Base-by-base conservation (phyloP, 768 basidiomycete genomes). In the Tylopilus intermedius region DNA sequence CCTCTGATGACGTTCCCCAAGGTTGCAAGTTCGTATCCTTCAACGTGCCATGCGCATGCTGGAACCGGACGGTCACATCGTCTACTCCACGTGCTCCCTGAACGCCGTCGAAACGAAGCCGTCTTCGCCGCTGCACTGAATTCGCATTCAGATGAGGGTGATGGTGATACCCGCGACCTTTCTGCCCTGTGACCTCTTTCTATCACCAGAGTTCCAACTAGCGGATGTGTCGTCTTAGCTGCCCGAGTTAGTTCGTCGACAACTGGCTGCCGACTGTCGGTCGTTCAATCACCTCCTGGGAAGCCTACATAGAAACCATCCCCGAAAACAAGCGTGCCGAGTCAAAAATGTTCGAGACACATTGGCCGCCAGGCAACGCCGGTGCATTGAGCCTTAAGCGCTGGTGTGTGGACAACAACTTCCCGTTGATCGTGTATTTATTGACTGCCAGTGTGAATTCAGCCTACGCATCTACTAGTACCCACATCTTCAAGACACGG, bases 51-150 rank as follows among this genome's bases (percentile, higher is more conserved):
- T 99, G 90, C 83, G 85, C 51, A 79, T 98, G 71, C 79, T 99
- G 38, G 77, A 80, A 56, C 63, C 66, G 10, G 81, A 84, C n/a
- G 95, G 94, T 8, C 84, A 88, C 33, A 87, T 98, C 56, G 94
- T 98, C 15, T 99, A 98, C 67, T 98, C 95, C 5, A 99, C 96
- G 0, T 98, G 96, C 63, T 97, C 94, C 0, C 75, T 98, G 58
- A 98, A 98, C 67, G 96, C 96, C 1, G 79, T 93, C 11, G 96
- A 99, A 97, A 99, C 66, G 96, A 99, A 68, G 92, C 96, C 8
- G 95, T 98, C 55, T 75, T 98, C 32, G 86, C 90, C 1, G 85
- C 88, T 40, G 93, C 90, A 0, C 75, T 98, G 35, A 81, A 80
- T 54, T 68, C 76, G 1, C 81, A 86, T 54, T 79, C 82, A 22